Conservation (phyloP, 2,329 filamentous ascomycete species). For the Penicillium sp. region DNA sequence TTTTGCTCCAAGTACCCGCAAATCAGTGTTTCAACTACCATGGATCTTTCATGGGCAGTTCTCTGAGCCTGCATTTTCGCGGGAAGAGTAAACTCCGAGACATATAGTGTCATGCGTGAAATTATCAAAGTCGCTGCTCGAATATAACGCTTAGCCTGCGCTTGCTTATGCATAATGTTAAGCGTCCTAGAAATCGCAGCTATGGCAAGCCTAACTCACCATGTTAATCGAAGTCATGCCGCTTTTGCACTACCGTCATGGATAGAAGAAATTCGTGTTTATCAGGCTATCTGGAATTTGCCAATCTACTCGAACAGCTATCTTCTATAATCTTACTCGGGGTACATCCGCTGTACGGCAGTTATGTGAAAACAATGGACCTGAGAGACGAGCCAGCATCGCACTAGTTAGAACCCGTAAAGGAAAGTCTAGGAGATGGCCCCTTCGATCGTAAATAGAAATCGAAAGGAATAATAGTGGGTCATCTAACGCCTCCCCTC, state of each 20-base stretch:
- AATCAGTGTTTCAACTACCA: not conserved
- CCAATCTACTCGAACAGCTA: not conserved
- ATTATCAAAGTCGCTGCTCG: not conserved
- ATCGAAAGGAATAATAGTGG: no score
- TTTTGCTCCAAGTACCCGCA: not conserved
- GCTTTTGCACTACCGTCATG: not conserved
- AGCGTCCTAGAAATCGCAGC: not conserved
- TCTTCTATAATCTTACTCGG: no score
- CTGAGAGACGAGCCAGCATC: no score
- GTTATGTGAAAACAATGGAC: no score
- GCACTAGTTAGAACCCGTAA: no score
- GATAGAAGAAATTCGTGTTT: conserved; percentile 5
- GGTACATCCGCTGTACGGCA: no score
- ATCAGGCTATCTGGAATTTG: conserved; percentile 2
- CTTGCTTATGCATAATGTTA: not conserved
- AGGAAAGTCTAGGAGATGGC: no score
- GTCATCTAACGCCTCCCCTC: no score
- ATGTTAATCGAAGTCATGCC: not conserved
- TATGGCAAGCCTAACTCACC: not conserved
- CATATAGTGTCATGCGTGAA: not conserved
- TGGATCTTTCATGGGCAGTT: not conserved
- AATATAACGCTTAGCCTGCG: conserved; percentile 3
- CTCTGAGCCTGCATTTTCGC: not conserved
- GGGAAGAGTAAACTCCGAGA: not conserved
- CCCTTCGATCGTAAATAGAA: no score